Base-by-base conservation (phyloP, 2,329 filamentous ascomycete species). In the Lasiodiplodia hormozganensis region DNA sequence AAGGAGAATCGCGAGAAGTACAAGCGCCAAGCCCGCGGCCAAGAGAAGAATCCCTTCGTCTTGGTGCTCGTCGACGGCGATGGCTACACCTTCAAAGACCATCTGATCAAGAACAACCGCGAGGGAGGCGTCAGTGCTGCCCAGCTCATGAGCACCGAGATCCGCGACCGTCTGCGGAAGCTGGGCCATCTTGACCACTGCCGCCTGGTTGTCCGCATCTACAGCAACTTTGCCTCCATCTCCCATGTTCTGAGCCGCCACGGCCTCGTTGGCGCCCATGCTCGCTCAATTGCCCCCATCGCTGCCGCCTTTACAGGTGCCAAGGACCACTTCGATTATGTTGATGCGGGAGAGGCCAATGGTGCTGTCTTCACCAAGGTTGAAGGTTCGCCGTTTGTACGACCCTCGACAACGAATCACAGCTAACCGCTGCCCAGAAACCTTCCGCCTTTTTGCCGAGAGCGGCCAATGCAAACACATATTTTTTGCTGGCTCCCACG, bases 391-490 rank as follows among this genome's bases (percentile, higher is more conserved):
- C 47, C 5, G 2, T 25, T 36, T 25, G 28, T 40, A 6, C 21
- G 18, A 66, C 31, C 36, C 18, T 49, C 1, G 43, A 21, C 12
- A 2, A 7, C 21, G 16, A n/a, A 57, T 5, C 52, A 16, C 38
- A 18, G 40, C 56, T 25, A 21, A 68, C 62, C 25, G 56, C 7
- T 64, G 18, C 43, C 72, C 71, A 80, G 72, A 80, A 71, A 70
- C 78, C 68, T 80, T 82, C 74, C 79, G 81, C 5, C 79, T 89
- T 1, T 88, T 87, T 70, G 84, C 82, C 40, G 85, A 88, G 56
- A 87, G 87, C 71, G 78, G 82, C 3, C 86, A 89, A 73, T 91
- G 89, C 79, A 87, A 86, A 71, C 88, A 89, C 74, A 88, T 91
- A 43, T 87, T 86, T 73, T 87, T 89, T 68, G 89, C 87, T 5